Evolutionary conservation across 257 asterid species (phyloP).

Genomic region (Solanum lignicaule): DNA sequence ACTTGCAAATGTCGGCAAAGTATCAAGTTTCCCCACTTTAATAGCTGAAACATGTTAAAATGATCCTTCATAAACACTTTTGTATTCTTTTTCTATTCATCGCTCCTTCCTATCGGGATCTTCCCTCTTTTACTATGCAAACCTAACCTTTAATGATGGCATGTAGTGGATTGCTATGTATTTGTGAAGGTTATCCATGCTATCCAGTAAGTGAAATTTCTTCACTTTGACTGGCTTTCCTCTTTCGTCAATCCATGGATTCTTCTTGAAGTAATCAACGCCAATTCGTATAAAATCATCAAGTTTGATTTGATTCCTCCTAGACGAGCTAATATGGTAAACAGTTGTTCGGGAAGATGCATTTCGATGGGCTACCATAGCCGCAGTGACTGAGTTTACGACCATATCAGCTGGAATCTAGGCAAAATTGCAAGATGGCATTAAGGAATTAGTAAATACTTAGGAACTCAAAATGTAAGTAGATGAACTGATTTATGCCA

Average conservation of each 20-base stretch:
- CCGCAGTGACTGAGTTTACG: neutral
- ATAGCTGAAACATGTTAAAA: neutral
- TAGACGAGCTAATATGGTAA: neutral
- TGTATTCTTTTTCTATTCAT: neutral
- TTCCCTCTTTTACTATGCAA: neutral
- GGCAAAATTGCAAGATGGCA: neutral
- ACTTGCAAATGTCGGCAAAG: neutral
- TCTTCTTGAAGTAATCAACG: neutral
- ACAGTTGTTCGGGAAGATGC: neutral
- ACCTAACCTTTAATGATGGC: conserved; percentile 6
- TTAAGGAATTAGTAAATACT: neutral
- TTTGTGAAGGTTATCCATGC: conserved; percentile 3
- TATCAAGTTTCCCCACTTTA: neutral
- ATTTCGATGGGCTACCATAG: neutral
- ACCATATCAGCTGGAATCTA: neutral
- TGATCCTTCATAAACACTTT: neutral
- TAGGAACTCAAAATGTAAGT: neutral
- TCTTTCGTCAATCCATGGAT: neutral
- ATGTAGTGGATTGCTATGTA: conserved; percentile 1
- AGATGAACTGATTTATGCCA: neutral
- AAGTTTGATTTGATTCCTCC: neutral
- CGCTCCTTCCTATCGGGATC: neutral
- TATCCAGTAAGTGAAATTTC: neutral
- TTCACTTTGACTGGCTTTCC: conserved; percentile 6
- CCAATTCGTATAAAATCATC: neutral